Evolutionary conservation across 257 asterid genomes (phyloP), one percentile per base, ranked within the genome.

Genomic region (Misopates orontium): DNA sequence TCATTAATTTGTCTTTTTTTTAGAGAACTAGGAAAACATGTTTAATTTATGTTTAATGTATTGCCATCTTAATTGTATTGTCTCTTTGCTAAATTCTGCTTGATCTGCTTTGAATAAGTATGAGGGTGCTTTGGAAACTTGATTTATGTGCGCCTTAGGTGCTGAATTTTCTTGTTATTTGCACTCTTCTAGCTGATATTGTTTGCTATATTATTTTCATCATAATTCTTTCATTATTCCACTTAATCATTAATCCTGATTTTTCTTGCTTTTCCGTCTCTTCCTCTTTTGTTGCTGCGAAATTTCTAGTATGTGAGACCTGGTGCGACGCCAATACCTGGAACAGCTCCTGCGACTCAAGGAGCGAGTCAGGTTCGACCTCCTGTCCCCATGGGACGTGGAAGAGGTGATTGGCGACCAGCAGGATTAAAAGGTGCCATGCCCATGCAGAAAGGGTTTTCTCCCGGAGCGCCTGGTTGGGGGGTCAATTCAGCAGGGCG

Each of bases 361-460:
- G 98, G 85, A 56, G 51, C 77, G 50, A 86, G 93, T 77, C 97
- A 84, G 74, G 91, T 80, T 74, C 93, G 95, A 24, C 96, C 96
- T 25, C 85, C 95, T 45, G 67, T 73, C 67, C 82, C 75, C 64
- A 71, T 79, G 76, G 84, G 96, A 71, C 97, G 97, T 64, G 97
- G 98, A 69, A 88, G 97, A 86, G 96, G 93, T 74, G 99, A 94
- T 65, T 90, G 99, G 97, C 82, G 99, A 60, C 96, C 99, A 62
- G 40, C 85, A 19, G 96, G 89, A 69, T 62, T 82, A 18, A 84
- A 84, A 76, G 86, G 93, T 68, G 65, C 79, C 52, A 72, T 69
- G 48, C 80, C 84, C 45, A 75, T 87, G 88, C 95, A 84, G 56
- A 87, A 87, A 76, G 94, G 95, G 56, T 79, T 83, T 31, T 85